phyloP scores from a whole-genome alignment of 805 yeast genomes.

The Suhomyces sp. region DNA sequence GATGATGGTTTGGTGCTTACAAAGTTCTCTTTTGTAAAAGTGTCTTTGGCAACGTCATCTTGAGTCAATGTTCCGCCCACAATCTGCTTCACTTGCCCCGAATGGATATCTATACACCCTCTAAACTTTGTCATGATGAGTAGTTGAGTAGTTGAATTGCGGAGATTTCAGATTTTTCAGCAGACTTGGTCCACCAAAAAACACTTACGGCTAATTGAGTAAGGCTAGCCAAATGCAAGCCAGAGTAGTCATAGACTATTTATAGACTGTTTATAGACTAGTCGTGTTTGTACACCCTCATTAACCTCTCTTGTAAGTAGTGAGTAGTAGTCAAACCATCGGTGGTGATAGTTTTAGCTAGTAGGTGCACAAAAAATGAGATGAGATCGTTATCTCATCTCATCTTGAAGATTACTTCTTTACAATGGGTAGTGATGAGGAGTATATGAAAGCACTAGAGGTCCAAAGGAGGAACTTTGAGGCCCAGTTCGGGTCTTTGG shows the following conservation, averaged over 20 bases:
- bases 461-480: conserved; percentile 58
- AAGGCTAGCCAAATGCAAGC: too few species aligned
- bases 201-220: too few species aligned
- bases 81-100: conserved; percentile 93
- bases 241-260: neutral
- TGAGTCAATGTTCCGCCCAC: conserved; percentile 84
- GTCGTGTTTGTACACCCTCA: neutral
- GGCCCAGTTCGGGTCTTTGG: conserved; percentile 60
- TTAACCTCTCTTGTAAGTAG: neutral
- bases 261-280: neutral
- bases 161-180: neutral
- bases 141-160: neutral
- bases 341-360: neutral
- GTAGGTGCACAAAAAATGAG: neutral
- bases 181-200: neutral
- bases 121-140: conserved; percentile 81
- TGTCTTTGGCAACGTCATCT: conserved; percentile 44
- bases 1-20: conserved; percentile 72
- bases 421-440: conserved; percentile 21
- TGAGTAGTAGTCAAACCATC: neutral
- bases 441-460: conserved; percentile 41
- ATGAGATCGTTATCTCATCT: neutral
- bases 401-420: neutral
- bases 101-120: conserved; percentile 94
- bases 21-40: conserved; percentile 53